Evolutionary conservation across 768 basidiomycete species (phyloP).

Genomic region (Chlorophyllum brunneum): DNA sequence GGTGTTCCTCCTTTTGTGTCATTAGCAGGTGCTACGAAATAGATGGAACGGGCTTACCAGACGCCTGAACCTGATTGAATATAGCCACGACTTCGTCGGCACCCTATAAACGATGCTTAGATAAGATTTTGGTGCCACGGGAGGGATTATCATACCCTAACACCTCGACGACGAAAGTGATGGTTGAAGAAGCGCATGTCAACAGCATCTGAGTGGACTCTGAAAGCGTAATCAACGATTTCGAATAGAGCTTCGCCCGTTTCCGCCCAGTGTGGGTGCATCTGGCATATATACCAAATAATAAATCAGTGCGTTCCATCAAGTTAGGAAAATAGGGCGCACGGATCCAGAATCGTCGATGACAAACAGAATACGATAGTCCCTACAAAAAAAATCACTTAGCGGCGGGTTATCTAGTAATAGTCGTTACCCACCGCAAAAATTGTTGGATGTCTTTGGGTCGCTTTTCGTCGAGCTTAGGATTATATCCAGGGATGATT

Average conservation of each 20-base stretch:
- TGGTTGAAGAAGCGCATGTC: constrained; percentile 27
- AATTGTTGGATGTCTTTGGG: constrained; percentile 15
- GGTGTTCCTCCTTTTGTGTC: constrained; percentile 25
- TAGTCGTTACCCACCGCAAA: constrained; percentile 5
- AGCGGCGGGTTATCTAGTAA: not conserved
- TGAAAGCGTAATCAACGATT: constrained; percentile 27
- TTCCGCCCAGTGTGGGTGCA: constrained; percentile 22
- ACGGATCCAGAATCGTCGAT: constrained; percentile 30
- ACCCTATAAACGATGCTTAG: constrained; percentile 14
- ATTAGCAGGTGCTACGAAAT: not conserved
- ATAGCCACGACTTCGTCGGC: constrained; percentile 14
- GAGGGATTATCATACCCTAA: not conserved
- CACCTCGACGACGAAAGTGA: not conserved
- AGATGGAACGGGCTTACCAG: constrained; percentile 7
- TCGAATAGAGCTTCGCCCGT: constrained; percentile 23
- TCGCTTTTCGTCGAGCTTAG: constrained; percentile 3
- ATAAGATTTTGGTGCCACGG: not conserved
- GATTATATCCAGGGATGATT: constrained; percentile 11
- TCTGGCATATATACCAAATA: constrained; percentile 12
- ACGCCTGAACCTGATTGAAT: constrained; percentile 19
- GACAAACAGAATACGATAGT: constrained; percentile 25
- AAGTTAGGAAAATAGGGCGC: not conserved
- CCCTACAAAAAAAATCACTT: constrained; percentile 13
- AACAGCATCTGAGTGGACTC: constrained; percentile 20
- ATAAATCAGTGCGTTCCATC: not conserved